These are phyloP conservation scores for Jimgerdemannia lactiflua DNA, from an alignment of 192 early-diverging fungal species.

Conservation along the genomic window DNA sequence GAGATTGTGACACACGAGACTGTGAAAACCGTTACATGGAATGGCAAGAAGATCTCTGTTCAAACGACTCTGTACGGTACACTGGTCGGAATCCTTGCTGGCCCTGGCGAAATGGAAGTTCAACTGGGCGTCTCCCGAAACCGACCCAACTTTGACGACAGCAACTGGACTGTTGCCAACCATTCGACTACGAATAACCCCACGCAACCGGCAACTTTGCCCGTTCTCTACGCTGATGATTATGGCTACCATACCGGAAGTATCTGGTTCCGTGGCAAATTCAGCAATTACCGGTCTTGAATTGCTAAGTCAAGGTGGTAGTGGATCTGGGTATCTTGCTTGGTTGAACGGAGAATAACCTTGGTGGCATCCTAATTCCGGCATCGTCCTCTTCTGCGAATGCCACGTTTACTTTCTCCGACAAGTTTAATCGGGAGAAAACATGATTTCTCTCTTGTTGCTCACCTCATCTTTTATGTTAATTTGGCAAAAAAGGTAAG, in stretches of 20 bases:
- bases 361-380: no score
- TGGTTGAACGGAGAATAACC: slow-evolving; percentile 11
- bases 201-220: background rate
- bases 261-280: slow-evolving; percentile 13
- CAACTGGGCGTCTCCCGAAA: slow-evolving; percentile 13
- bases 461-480: no score
- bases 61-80: slow-evolving; percentile 5
- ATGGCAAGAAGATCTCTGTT: background rate
- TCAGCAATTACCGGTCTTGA: slow-evolving; percentile 5
- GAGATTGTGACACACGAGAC: background rate
- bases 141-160: slow-evolving; percentile 6
- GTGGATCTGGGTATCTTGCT: slow-evolving; percentile 6
- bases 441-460: no score
- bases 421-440: no score
- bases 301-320: background rate
- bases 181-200: background rate
- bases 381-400: no score
- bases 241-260: slow-evolving; percentile 12
- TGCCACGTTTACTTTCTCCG: no score
- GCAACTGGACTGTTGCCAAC: slow-evolving; percentile 1
- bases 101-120: slow-evolving; percentile 10
- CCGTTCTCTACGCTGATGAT: slow-evolving; percentile 9
- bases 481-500: no score
- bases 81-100: background rate
- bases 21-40: slow-evolving; percentile 4